Evolutionary conservation across 768 basidiomycete genomes (phyloP).

Genomic region (Russula abietina): DNA sequence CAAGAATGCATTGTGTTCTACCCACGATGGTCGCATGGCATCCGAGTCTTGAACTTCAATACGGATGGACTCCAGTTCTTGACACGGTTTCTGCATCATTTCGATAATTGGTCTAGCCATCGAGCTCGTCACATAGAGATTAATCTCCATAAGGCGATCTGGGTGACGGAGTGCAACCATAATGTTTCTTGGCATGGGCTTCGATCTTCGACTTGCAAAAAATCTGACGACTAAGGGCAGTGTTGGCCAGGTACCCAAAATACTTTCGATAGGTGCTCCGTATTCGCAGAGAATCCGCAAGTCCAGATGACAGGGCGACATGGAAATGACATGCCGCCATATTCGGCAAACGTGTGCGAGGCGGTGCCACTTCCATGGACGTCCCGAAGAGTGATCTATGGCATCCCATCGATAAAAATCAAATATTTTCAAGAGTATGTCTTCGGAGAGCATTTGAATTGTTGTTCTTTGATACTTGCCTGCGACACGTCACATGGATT

Average conservation of each 20-base stretch:
- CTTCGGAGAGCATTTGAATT: background rate
- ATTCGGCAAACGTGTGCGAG: slow-evolving; percentile 3
- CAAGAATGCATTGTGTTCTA: background rate
- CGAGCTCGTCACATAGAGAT: background rate
- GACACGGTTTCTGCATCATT: slow-evolving; percentile 28
- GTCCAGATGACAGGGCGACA: background rate
- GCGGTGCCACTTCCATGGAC: slow-evolving; percentile 1
- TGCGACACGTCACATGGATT: background rate
- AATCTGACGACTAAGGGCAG: background rate
- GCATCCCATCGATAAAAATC: background rate
- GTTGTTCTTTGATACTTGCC: background rate
- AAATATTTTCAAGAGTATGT: background rate
- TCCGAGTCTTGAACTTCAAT: slow-evolving; percentile 26
- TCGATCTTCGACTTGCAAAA: background rate
- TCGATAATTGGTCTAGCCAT: slow-evolving; percentile 25
- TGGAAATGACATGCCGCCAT: background rate
- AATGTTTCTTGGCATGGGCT: background rate
- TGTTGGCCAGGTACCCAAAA: background rate
- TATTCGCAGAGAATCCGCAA: background rate
- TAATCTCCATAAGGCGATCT: background rate
- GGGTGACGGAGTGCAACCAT: background rate
- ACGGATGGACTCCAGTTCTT: slow-evolving; percentile 10
- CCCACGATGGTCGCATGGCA: slow-evolving; percentile 33
- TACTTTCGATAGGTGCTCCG: background rate
- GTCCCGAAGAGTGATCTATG: background rate